A percentile compares a stretch with the other conserved stretches of the same genome.
Conservation (phyloP, 495 filamentous ascomycete genomes). For the Aspergillus leporis region DNA sequence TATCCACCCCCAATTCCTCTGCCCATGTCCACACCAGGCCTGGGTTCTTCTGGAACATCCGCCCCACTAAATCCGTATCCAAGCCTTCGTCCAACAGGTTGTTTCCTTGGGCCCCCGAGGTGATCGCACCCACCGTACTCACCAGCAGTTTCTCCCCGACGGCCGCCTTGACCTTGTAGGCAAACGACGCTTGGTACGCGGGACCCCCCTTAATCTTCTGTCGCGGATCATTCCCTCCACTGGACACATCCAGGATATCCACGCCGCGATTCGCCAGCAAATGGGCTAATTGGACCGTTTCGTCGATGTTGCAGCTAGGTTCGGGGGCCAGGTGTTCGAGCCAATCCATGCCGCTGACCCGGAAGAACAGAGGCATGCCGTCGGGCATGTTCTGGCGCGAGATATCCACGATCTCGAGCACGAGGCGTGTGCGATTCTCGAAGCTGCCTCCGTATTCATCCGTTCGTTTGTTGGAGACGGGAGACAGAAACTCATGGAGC, state of each 20-base stretch:
- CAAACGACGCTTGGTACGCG: slow-evolving; percentile 68
- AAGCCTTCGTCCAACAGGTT: slow-evolving; percentile 56
- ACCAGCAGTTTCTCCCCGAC: slow-evolving; percentile 51
- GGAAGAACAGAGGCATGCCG: slow-evolving; percentile 66
- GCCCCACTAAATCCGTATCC: slow-evolving; percentile 62
- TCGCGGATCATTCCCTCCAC: slow-evolving; percentile 57
- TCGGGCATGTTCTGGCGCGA: slow-evolving; percentile 55
- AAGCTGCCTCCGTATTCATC: slow-evolving; percentile 68
- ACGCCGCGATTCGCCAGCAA: slow-evolving; percentile 58
- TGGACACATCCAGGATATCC: slow-evolving; percentile 67
- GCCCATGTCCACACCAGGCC: slow-evolving; percentile 45
- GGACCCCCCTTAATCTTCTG: slow-evolving; percentile 60
- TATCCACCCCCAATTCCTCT: slow-evolving; percentile 63
- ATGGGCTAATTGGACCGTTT: slow-evolving; percentile 56
- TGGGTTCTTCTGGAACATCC: slow-evolving; percentile 66
- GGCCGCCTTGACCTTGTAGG: slow-evolving; percentile 61
- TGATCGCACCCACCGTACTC: slow-evolving; percentile 61
- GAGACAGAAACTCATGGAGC: slow-evolving; percentile 63
- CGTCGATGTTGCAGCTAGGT: slow-evolving; percentile 57
- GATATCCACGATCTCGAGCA: slow-evolving; percentile 59
- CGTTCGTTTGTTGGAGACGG: slow-evolving; percentile 59
- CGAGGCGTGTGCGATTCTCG: slow-evolving; percentile 61
- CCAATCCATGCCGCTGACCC: slow-evolving; percentile 64
- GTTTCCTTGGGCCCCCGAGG: slow-evolving; percentile 58
- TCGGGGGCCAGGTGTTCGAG: slow-evolving; percentile 50